These are phyloP conservation scores for Hypoxylon sp. DNA, from an alignment of 2,329 filamentous ascomycete species.

Conservation along the genomic window DNA sequence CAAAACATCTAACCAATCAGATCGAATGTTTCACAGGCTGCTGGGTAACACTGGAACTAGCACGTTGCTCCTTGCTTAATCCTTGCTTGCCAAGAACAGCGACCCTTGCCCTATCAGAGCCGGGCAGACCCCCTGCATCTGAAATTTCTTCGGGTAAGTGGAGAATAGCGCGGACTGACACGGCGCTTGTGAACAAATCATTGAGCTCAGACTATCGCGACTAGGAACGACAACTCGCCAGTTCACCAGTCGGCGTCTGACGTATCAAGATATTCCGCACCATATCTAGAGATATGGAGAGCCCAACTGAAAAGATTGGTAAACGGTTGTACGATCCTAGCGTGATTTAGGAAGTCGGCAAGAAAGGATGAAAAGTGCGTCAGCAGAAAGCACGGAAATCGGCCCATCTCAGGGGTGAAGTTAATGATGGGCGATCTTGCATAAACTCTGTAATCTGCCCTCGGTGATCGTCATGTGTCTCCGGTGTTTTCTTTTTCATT, in stretches of 20 bases:
- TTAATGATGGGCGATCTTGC: constrained; percentile 29
- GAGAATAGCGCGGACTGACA: constrained; percentile 13
- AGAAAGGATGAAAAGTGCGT: constrained; percentile 3
- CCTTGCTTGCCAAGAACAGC: constrained; percentile 8
- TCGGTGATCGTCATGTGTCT: constrained; percentile 36
- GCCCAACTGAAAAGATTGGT: constrained; percentile 11
- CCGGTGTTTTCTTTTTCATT: constrained; percentile 20
- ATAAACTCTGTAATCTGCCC: constrained; percentile 43
- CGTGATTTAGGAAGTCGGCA: constrained; percentile 21
- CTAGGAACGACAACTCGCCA: constrained; percentile 31
- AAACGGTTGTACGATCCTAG: constrained; percentile 19
- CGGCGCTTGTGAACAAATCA: constrained; percentile 40
- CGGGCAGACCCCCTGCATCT: constrained; percentile 17
- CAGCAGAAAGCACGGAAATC: constrained; percentile 9
- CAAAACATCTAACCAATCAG: constrained; percentile 39
- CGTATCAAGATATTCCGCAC: constrained; percentile 20
- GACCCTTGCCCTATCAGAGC: constrained; percentile 36
- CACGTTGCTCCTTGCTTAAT: background rate
- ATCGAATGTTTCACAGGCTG: constrained; percentile 8
- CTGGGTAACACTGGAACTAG: constrained; percentile 16
- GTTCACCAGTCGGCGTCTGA: constrained; percentile 30
- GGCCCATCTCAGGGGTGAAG: constrained; percentile 26
- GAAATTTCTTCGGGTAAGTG: constrained; percentile 32
- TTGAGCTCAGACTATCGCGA: constrained; percentile 19
- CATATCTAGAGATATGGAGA: constrained; percentile 5